Evolutionary conservation across 1,284 basidiomycete genomes (phyloP), one percentile per base, ranked within the genome.

Genomic region (Agaricales sp.): DNA sequence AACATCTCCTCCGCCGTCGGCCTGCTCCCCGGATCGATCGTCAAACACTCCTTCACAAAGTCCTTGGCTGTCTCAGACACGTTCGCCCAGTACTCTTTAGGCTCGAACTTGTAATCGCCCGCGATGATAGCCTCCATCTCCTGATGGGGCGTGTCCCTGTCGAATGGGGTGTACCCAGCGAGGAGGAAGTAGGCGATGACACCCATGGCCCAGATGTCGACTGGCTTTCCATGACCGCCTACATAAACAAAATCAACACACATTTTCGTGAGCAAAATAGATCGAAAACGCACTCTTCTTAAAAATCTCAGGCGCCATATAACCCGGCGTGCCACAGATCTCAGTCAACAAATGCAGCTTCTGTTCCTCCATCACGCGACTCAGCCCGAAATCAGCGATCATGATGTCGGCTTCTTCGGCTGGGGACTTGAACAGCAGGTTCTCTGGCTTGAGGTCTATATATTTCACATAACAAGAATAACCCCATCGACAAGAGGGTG

Each of bases 281-380:
- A 30, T 14, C 26, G 21, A 35, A 35, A 3, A 67, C 78, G 45
- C 54, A 89, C 87, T 80, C 68, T 95, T 95, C 64, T 87, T 87
- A 76, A 99, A 99, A 58, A 99, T 97, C 66, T 97, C 95, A 0
- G 95, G 94, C 0, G 95, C 93, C 95, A 98, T 98, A 67, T 99
- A 98, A 76, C 85, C 89, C 8, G 88, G 88, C 1, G 90, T 92
- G 6, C 95, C 95, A 59, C 95, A 99, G 20, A 97, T 91, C 61
- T 97, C 96, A 2, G 93, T 97, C 51, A 98, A 71, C 55, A 88
- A 71, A 47, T 81, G 87, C 58, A 95, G 78, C 63, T 92, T 92
- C 53, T 91, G 85, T 56, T 94, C 92, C 30, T 96, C 87, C 70
- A 99, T 86, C 19, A 96, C 77, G 23, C 92, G 72, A 63, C 85